A percentile compares a stretch with the other conserved stretches of the same genome.
phyloP scores from a whole-genome alignment of 2,329 filamentous ascomycete genomes.

The Aspergillus phoenicis region DNA sequence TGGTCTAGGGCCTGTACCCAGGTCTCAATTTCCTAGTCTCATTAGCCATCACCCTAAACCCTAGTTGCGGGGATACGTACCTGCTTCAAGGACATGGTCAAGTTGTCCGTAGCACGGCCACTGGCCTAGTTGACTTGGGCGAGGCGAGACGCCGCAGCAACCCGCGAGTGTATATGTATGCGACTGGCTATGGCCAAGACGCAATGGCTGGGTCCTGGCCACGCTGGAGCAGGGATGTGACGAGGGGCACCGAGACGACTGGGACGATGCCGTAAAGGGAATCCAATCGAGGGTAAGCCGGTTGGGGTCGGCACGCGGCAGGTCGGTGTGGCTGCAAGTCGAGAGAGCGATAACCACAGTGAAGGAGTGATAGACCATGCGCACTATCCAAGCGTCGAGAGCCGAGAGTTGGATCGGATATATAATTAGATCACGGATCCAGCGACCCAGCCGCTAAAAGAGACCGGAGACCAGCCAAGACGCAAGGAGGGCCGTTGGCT shows the following conservation, averaged over 20 bases:
- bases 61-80: constrained; percentile 38
- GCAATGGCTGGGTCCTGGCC: constrained; percentile 10
- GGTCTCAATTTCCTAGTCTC: constrained; percentile 89
- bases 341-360: constrained; percentile 9
- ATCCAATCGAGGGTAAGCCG: constrained; percentile 3
- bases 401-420: constrained; percentile 23
- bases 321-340: constrained; percentile 1
- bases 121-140: neutral
- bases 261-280: neutral
- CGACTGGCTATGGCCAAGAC: constrained; percentile 12
- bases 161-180: constrained; percentile 7
- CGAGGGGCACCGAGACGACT: neutral
- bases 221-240: constrained; percentile 14
- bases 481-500: constrained; percentile 11
- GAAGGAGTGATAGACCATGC: constrained; percentile 17
- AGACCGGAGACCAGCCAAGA: constrained; percentile 15
- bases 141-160: neutral
- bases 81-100: constrained; percentile 62
- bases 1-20: constrained; percentile 89
- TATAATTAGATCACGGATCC: constrained; percentile 27
- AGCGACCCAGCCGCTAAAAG: constrained; percentile 11
- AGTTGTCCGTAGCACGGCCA: neutral
- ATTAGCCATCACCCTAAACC: neutral
- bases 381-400: constrained; percentile 14
- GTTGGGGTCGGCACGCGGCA: constrained; percentile 9